Conservation (phyloP, 805 yeast species). For the Teunomyces atbi region DNA sequence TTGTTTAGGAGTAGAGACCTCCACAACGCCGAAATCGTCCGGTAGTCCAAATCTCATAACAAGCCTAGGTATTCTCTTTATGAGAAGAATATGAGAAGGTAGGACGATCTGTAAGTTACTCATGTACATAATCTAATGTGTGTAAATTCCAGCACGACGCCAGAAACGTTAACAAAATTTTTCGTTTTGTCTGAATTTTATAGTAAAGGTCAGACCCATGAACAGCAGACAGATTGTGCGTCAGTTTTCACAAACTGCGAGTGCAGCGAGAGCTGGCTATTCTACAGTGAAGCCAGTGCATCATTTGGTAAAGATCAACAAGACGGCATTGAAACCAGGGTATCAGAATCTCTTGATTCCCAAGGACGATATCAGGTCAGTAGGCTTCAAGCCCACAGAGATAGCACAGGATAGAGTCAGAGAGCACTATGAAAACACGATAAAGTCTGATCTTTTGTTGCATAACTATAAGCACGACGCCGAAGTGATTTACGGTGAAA, state of each 20-base stretch:
- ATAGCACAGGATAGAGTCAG: slow-evolving; percentile 77
- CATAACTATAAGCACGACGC: slow-evolving; percentile 72
- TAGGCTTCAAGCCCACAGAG: slow-evolving; percentile 70
- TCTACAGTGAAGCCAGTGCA: slow-evolving; percentile 90
- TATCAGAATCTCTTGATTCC: slow-evolving; percentile 66
- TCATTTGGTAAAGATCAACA: slow-evolving; percentile 76
- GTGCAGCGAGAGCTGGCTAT: slow-evolving; percentile 47
- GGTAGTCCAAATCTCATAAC: slow-evolving; percentile 2
- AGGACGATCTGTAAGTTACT: too few relatives aligned
- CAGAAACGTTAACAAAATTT: slow-evolving; percentile 6
- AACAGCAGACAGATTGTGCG: slow-evolving; percentile 25
- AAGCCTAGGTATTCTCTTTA: too few relatives aligned
- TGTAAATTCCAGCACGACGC: slow-evolving; percentile 8
- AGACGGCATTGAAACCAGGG: slow-evolving; percentile 70
- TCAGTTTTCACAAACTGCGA: slow-evolving; percentile 40
- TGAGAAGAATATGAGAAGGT: neutral
- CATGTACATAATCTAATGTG: neutral
- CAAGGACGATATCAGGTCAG: slow-evolving; percentile 74
- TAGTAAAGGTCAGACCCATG: slow-evolving; percentile 6
- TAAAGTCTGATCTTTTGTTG: slow-evolving; percentile 75
- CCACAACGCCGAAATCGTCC: neutral
- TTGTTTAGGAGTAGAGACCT: neutral
- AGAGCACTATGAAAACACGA: slow-evolving; percentile 72
- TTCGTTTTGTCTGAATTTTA: neutral
- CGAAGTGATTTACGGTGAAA: slow-evolving; percentile 55